These are phyloP conservation scores for Pilasporangium apinafurcum DNA, from an alignment of 352 stramenopile species.

Conservation along the genomic window DNA sequence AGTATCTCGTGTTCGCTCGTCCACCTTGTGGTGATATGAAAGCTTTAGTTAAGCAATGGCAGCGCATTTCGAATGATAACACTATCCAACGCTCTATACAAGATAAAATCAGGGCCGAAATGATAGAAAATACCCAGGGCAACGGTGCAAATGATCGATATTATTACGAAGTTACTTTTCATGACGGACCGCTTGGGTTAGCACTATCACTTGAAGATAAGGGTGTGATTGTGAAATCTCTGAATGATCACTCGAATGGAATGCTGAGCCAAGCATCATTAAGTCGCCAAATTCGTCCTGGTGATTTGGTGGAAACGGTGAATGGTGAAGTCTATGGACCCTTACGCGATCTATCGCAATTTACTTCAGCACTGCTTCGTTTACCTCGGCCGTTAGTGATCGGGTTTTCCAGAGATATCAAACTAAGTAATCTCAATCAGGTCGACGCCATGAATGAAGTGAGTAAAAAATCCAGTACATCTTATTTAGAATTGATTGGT, in stretches of 20 bases:
- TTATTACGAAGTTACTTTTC: conserved; percentile 77
- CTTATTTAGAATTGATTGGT: conserved; percentile 12
- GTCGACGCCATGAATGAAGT: background rate
- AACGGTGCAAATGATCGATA: no score
- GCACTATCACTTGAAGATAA: conserved; percentile 62
- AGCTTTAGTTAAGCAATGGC: conserved; percentile 14
- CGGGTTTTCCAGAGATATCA: conserved; percentile 38
- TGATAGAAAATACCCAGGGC: no score
- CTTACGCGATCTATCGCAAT: conserved; percentile 72
- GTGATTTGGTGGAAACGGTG: conserved; percentile 71
- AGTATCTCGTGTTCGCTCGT: conserved; percentile 31
- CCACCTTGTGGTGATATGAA: conserved; percentile 36
- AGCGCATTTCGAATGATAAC: no score
- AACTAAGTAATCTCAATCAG: conserved; percentile 2
- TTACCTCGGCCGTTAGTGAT: conserved; percentile 64
- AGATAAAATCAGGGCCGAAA: no score
- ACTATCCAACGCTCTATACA: background rate
- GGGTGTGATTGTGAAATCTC: conserved; percentile 68
- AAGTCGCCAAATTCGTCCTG: conserved; percentile 44
- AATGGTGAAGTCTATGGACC: conserved; percentile 59
- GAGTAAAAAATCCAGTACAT: conserved; percentile 12
- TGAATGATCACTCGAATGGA: conserved; percentile 65
- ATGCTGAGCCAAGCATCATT: conserved; percentile 65
- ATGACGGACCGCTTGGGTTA: conserved; percentile 63
- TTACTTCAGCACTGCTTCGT: conserved; percentile 62